Base-by-base conservation (phyloP, 495 filamentous ascomycete species). In the Aspergillus nidulans region DNA sequence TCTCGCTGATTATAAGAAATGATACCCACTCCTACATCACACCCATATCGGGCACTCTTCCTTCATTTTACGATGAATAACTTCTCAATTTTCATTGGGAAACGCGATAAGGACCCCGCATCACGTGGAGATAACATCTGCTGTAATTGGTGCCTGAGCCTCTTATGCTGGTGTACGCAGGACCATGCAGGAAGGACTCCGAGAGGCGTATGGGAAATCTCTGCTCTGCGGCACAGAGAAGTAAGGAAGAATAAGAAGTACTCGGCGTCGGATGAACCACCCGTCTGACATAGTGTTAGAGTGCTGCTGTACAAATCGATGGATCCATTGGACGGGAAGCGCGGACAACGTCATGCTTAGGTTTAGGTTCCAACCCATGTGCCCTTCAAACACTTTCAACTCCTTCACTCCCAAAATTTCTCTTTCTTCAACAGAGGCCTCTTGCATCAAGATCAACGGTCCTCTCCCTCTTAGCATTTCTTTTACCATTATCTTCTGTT, bases 61-160 rank as follows among this genome's bases (percentile, higher is more conserved):
- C 26, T 30, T 30, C 5, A 30, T 10, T 30, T 10, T 15, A 12
- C 12, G 32, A 36, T 39, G 36, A 39, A 16, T 39, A 39, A 39
- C 18, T 39, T 39, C 36, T 39, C 1, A 24, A 25, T 8, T 44
- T 44, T 15, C 8, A 25, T 44, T 42, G 18, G 25, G 13, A 19
- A 24, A 41, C 13, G 30, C 48, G 54, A 63, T 53, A 60, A 55
- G 47, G 24, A 34, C 7, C 58, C 59, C 62, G 58, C 59, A 59
- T 64, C 58, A 64, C 59, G 56, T 64, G 62, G 54, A 16, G 62
- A 59, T 59, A 59, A 43, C 50, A 6, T 7, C 12, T 0, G 1
- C 18, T 34, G 19, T 54, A 30, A 61, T 61, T 61, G 59, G 59
- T 53, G 48, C 43, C 55, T 52, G 21, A 53, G 51, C 44, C 26